Base-by-base conservation (phyloP, 2,329 filamentous ascomycete genomes). In the Cucurbitaria berberidis region DNA sequence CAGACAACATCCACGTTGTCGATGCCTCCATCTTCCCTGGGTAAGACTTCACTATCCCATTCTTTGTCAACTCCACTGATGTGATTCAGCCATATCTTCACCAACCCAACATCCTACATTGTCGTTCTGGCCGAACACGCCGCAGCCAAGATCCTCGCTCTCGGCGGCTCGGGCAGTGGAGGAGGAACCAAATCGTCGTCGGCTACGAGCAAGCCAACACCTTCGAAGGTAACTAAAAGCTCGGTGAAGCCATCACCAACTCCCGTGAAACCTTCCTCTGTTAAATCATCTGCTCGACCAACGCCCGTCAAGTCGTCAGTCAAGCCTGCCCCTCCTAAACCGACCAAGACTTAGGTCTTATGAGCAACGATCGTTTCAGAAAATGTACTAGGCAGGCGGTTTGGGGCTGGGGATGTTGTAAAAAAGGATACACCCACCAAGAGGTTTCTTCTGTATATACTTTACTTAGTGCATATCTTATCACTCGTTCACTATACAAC, bases 11-110 rank as follows among this genome's bases (percentile, higher is more conserved):
- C 19, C 72, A 77, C 51, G 78, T 81, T 3, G 78, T 81, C 5
- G 78, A 81, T 54, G 78, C 77, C 1, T 79, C 76, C 0, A 74
- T 80, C 30, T 81, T 79, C 60, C 78, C 78, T 46, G 73, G 70
- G 69, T 73, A 68, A 63, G 62, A 35, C 18, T 13, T 34, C n/a
- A 21, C 3, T 5, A 11, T 29, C 40, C 24, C 30, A 4, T n/a
- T n/a, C 26, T 10, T 10, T 9, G 3, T n/a, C 1, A 8, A 27
- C 15, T 5, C 4, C 49, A 53, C 60, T 70, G 52, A 70, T 48
- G 27, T 10, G 15, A 15, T 15, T 3, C 32, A 73, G 71, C 16
- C 66, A 69, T 30, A 69, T 75, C 45, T 63, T 63, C 26, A 75
- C 74, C 44, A 76, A 76, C 63, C 74, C 74, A 18, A 73, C 72